Conservation (phyloP, 2,329 filamentous ascomycete genomes). For the Teratosphaeria epicoccoides region DNA sequence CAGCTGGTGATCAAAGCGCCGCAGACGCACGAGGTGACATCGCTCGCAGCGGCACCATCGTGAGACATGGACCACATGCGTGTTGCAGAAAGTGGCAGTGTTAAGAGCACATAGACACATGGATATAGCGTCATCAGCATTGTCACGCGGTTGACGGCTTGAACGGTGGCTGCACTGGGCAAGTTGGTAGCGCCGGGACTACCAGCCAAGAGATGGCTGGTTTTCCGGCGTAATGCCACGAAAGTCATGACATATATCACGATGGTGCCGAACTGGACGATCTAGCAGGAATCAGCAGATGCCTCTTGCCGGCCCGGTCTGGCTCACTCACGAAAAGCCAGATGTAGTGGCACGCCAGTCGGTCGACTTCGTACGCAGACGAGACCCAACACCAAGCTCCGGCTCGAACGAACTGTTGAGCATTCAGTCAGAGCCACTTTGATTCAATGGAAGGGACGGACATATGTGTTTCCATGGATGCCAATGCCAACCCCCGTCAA, state of each 20-base stretch:
- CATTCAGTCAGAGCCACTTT: background rate
- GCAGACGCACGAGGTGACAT: constrained; percentile 38
- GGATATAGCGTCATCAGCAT: constrained; percentile 58
- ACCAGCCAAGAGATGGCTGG: constrained; percentile 11
- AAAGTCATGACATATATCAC: constrained; percentile 37
- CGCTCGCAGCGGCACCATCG: constrained; percentile 22
- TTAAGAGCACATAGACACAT: constrained; percentile 58
- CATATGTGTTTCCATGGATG: constrained; percentile 33
- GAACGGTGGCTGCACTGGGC: constrained; percentile 17
- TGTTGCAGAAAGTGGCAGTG: constrained; percentile 53
- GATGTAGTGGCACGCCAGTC: constrained; percentile 52
- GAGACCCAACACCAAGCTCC: constrained; percentile 61
- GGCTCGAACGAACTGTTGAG: constrained; percentile 48
- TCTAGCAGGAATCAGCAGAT: constrained; percentile 5
- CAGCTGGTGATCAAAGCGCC: constrained; percentile 49
- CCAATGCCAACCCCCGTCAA: constrained; percentile 44
- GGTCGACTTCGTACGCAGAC: constrained; percentile 41
- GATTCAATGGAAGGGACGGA: constrained; percentile 11
- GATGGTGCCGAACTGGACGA: constrained; percentile 42
- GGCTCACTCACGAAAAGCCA: constrained; percentile 44
- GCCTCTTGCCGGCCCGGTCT: background rate
- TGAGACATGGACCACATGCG: constrained; percentile 54
- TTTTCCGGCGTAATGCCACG: constrained; percentile 20
- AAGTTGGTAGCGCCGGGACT: constrained; percentile 4
- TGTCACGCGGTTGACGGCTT: constrained; percentile 30